Percentiles rank a stretch among this genome's conserved stretches.
Conservation (phyloP, 75 land plant genomes). For the Ceratopteris richardii region DNA sequence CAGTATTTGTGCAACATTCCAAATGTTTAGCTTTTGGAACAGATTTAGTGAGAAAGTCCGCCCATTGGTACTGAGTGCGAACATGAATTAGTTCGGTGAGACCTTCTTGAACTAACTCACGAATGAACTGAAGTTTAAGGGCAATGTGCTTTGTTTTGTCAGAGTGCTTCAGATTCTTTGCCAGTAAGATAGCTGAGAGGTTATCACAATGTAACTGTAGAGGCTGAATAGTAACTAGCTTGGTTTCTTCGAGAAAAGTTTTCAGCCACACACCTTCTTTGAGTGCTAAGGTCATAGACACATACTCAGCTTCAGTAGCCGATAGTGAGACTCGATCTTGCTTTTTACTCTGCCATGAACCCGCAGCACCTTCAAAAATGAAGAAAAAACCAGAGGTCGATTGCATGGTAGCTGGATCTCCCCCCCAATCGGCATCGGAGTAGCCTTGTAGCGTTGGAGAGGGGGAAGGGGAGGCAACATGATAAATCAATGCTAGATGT, state of each 20-base stretch:
- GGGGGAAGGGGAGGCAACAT: neutral
- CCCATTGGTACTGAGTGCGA: too few species aligned
- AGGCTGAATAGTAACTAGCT: neutral
- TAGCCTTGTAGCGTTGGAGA: slow-evolving; percentile 11
- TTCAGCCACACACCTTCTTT: slow-evolving; percentile 12
- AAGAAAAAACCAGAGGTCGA: slow-evolving; percentile 14
- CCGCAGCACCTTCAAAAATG: neutral
- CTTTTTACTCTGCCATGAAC: too few species aligned
- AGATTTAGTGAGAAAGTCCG: too few species aligned
- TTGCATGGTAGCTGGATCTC: too few species aligned
- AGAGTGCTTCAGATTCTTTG: too few species aligned
- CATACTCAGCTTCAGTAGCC: neutral
- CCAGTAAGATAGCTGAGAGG: slow-evolving; percentile 2
- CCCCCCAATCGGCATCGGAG: too few species aligned
- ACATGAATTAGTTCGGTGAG: too few species aligned
- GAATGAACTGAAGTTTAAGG: too few species aligned
- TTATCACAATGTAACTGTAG: neutral
- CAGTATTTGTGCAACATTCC: too few species aligned
- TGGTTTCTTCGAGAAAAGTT: neutral
- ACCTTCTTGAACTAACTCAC: too few species aligned
- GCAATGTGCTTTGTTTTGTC: too few species aligned
- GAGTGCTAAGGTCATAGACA: slow-evolving; percentile 4
- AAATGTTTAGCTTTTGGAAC: too few species aligned
- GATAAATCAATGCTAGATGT: slow-evolving; percentile 17
- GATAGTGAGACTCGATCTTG: slow-evolving; percentile 12